Conservation (phyloP, 331 rosid genomes). For the Quercus lobata region DNA sequence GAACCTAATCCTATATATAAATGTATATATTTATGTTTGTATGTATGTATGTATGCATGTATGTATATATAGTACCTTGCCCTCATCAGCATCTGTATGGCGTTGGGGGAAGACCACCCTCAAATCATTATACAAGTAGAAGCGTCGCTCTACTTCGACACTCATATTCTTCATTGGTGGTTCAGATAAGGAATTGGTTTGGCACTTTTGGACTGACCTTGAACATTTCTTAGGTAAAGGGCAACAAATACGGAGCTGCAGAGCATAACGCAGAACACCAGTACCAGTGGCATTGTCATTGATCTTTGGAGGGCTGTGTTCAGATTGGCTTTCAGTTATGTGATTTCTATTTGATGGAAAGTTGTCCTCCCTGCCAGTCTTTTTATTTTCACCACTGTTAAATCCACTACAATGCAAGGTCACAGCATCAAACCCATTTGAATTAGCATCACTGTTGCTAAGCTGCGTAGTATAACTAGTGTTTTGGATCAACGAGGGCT, state of each 20-base stretch:
- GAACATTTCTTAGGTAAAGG: slow-evolving; percentile 61
- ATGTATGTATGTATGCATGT: too few relatives aligned
- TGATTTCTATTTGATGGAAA: slow-evolving; percentile 8
- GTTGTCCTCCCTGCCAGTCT: slow-evolving; percentile 20
- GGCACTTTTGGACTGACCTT: slow-evolving; percentile 59
- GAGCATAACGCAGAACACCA: slow-evolving; percentile 77
- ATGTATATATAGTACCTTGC: slow-evolving; percentile 42
- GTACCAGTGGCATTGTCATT: slow-evolving; percentile 34
- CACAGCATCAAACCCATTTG: background rate
- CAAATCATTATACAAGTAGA: slow-evolving; percentile 83
- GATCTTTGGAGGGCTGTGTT: slow-evolving; percentile 34
- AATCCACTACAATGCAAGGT: too few relatives aligned
- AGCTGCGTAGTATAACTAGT: slow-evolving; percentile 8
- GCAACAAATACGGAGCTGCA: slow-evolving; percentile 85
- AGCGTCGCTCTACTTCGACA: slow-evolving; percentile 51
- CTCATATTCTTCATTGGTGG: slow-evolving; percentile 31
- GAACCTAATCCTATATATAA: too few relatives aligned
- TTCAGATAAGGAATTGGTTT: slow-evolving; percentile 35
- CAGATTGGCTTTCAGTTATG: slow-evolving; percentile 20
- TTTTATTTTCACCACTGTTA: slow-evolving; percentile 11
- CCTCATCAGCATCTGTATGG: slow-evolving; percentile 95
- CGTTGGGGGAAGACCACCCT: slow-evolving; percentile 98
- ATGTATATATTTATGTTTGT: too few relatives aligned
- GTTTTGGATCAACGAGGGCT: slow-evolving; percentile 17
- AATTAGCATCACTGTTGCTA: background rate